Evolutionary conservation across 306 rosid species (phyloP).

Genomic region (Prinsepia uniflora): DNA sequence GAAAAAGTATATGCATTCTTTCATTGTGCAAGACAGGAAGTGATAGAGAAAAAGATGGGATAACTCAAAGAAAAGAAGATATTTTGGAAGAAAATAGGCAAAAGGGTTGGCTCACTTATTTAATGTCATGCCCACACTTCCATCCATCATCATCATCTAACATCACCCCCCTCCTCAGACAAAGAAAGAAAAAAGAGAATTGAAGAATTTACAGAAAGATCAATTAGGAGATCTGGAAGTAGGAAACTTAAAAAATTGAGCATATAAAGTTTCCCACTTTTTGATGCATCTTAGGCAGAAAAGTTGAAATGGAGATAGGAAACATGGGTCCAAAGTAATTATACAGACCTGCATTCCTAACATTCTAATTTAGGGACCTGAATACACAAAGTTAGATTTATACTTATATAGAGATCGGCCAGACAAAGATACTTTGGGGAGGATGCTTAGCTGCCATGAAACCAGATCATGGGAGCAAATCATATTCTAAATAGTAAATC

Average conservation of each 20-base stretch:
- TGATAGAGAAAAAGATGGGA: slow-evolving; percentile 25
- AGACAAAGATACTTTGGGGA: background rate
- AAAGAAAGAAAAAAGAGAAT: slow-evolving; percentile 5
- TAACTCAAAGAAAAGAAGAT: slow-evolving; percentile 24
- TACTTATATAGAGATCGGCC: background rate
- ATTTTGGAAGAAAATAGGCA: slow-evolving; percentile 11
- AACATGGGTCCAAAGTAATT: background rate
- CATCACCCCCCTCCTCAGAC: slow-evolving; percentile 22
- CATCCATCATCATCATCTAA: slow-evolving; percentile 19
- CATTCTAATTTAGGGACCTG: background rate
- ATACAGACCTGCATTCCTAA: background rate
- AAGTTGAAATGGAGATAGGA: background rate
- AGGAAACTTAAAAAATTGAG: background rate
- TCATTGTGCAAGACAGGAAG: slow-evolving; percentile 51
- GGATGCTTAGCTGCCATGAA: background rate
- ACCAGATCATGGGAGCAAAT: background rate
- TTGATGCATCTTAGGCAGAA: background rate
- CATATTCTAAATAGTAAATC: background rate
- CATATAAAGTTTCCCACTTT: background rate
- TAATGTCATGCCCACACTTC: slow-evolving; percentile 18
- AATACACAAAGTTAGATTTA: background rate
- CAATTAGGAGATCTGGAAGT: background rate
- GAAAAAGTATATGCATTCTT: slow-evolving; percentile 54
- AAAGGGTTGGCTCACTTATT: slow-evolving; percentile 13
- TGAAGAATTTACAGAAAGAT: background rate